Percentiles rank a stretch among this genome's conserved stretches.
These are phyloP conservation scores for Aplosporella prunicola DNA, from an alignment of 2,329 filamentous ascomycete species.

Conservation along the genomic window DNA sequence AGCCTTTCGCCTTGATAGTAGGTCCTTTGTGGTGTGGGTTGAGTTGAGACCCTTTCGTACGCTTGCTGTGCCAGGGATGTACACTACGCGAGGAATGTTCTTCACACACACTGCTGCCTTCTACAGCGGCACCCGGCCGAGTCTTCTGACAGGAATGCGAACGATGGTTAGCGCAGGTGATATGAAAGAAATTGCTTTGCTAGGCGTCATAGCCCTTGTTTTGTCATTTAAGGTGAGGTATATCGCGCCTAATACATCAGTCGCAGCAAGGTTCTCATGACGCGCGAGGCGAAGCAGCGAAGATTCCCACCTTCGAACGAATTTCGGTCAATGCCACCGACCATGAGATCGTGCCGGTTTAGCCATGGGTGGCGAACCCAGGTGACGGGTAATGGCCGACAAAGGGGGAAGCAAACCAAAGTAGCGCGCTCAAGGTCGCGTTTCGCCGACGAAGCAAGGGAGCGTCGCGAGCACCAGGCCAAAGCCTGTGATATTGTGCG, in stretches of 20 bases:
- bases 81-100: slow-evolving; percentile 12
- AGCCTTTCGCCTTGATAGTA: slow-evolving; percentile 18
- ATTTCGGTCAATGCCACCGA: slow-evolving; percentile 8
- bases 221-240: slow-evolving; percentile 6
- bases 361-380: slow-evolving; percentile 4
- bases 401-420: slow-evolving; percentile 11
- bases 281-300: slow-evolving; percentile 7
- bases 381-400: slow-evolving; percentile 7
- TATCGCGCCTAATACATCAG: slow-evolving; percentile 12
- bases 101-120: slow-evolving; percentile 10
- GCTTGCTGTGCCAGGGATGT: slow-evolving; percentile 25
- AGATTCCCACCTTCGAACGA: slow-evolving; percentile 7
- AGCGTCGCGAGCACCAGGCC: slow-evolving; percentile 4
- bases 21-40: slow-evolving; percentile 25
- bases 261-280: slow-evolving; percentile 12
- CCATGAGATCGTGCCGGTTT: slow-evolving; percentile 10
- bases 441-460: slow-evolving; percentile 12
- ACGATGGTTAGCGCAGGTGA: slow-evolving; percentile 10
- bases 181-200: slow-evolving; percentile 12
- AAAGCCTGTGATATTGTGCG: slow-evolving; percentile 8
- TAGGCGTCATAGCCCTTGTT: slow-evolving; percentile 11
- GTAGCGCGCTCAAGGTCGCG: slow-evolving; percentile 11
- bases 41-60: slow-evolving; percentile 13
- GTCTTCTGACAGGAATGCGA: slow-evolving; percentile 12
- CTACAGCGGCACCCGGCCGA: slow-evolving; percentile 9